Percentiles rank a stretch among this genome's conserved stretches.
phyloP scores from a whole-genome alignment of 306 rosid genomes.

The Dalbergia cultrata region DNA sequence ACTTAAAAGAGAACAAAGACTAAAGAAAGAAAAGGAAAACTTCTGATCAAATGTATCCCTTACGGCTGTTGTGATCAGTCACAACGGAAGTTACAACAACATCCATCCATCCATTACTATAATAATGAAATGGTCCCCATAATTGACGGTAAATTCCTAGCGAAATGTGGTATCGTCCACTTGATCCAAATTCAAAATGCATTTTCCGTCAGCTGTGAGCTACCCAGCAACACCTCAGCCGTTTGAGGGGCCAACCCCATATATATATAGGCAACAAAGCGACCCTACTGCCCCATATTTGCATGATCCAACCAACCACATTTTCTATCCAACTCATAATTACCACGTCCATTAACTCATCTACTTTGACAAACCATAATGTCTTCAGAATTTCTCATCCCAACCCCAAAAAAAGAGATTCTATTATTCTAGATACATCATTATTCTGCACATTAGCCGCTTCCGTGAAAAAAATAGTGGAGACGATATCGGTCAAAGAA shows the following conservation, averaged over 20 bases:
- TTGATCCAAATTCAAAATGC: conserved; percentile 11
- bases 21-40: not conserved
- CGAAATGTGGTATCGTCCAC: not conserved
- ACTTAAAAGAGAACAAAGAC: too few species aligned
- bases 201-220: conserved; percentile 10
- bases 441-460: too few species aligned
- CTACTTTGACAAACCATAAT: too few species aligned
- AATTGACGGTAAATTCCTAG: conserved; percentile 20
- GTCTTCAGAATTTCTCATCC: too few species aligned
- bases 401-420: too few species aligned
- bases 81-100: not conserved
- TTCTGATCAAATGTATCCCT: not conserved
- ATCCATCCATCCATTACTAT: not conserved
- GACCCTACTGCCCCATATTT: not conserved
- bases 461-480: too few species aligned
- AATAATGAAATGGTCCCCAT: conserved; percentile 41
- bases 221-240: not conserved
- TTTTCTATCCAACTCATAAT: not conserved
- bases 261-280: not conserved
- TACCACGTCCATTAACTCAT: not conserved
- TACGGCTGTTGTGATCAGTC: not conserved
- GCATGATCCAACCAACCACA: too few species aligned
- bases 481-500: too few species aligned
- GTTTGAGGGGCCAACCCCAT: too few species aligned
- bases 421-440: too few species aligned